Evolutionary conservation across 2,329 filamentous ascomycete genomes (phyloP).

Genomic region (Trichophyton mentagrophytes): DNA sequence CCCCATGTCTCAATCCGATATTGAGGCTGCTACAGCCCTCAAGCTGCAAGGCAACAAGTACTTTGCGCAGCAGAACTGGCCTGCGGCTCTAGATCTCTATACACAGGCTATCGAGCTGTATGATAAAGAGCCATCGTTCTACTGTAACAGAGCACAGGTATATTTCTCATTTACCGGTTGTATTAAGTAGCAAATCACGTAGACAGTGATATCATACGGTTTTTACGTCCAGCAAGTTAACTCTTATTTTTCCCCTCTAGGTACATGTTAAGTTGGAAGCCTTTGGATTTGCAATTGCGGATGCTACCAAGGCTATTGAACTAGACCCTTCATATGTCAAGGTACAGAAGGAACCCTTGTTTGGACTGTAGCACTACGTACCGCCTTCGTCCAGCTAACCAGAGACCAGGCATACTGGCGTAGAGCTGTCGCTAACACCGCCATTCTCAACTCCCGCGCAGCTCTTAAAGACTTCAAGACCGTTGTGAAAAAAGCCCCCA

Average conservation of each 20-base stretch:
- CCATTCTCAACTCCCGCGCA: slow-evolving; percentile 77
- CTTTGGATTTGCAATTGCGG: slow-evolving; percentile 82
- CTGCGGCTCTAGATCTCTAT: slow-evolving; percentile 67
- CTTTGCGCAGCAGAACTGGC: slow-evolving; percentile 80
- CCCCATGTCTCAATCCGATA: slow-evolving; percentile 31
- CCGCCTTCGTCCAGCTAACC: neutral
- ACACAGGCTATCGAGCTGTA: slow-evolving; percentile 75
- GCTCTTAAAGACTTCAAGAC: slow-evolving; percentile 86
- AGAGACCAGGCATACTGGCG: slow-evolving; percentile 71
- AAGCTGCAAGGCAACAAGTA: slow-evolving; percentile 94
- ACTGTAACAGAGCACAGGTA: slow-evolving; percentile 89
- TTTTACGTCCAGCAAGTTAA: neutral
- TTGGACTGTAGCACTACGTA: neutral
- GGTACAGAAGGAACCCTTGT: slow-evolving; percentile 36
- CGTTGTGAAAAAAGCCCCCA: slow-evolving; percentile 74
- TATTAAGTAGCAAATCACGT: neutral
- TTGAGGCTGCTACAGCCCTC: slow-evolving; percentile 62
- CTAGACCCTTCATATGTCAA: slow-evolving; percentile 80
- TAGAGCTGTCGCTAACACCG: slow-evolving; percentile 79
- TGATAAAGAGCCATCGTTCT: slow-evolving; percentile 76
- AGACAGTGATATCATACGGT: neutral
- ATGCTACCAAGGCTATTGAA: slow-evolving; percentile 83
- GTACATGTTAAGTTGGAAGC: slow-evolving; percentile 91
- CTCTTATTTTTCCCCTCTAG: slow-evolving; percentile 33
- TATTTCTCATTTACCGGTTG: slow-evolving; percentile 18